Conservation (phyloP, 208 protist genomes). For the Acanthamoeba sp. region DNA sequence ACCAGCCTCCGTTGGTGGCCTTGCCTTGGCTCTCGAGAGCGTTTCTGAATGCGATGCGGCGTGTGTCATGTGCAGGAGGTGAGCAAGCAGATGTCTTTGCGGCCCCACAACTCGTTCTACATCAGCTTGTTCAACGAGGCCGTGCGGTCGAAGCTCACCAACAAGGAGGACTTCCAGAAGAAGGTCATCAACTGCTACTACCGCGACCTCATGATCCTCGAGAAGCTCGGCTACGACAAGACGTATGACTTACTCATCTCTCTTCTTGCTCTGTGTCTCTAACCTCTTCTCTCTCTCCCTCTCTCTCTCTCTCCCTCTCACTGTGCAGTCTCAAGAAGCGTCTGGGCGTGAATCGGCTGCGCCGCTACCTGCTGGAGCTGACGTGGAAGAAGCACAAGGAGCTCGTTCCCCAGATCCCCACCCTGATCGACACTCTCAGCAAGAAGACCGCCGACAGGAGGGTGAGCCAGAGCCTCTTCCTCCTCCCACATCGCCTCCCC, state of each 20-base stretch:
- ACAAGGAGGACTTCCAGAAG: conserved; percentile 39
- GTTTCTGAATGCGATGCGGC: too few relatives aligned
- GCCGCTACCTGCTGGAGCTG: conserved; percentile 35
- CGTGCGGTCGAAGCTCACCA: conserved; percentile 18
- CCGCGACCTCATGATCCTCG: conserved; percentile 41
- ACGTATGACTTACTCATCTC: not conserved
- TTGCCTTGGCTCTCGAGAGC: not conserved
- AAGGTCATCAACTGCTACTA: conserved; percentile 41
- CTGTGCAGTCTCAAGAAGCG: conserved; percentile 23
- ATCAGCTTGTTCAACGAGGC: conserved; percentile 42
- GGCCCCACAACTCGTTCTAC: conserved; percentile 59
- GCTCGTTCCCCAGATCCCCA: conserved; percentile 53
- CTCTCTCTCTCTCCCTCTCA: too few relatives aligned
- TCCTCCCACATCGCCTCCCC: too few relatives aligned
- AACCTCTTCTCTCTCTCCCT: too few relatives aligned
- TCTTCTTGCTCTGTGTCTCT: too few relatives aligned
- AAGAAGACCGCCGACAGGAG: not conserved
- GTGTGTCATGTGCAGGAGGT: too few relatives aligned
- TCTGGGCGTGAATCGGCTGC: conserved; percentile 31
- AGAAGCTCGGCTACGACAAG: conserved; percentile 69
- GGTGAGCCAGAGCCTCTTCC: too few relatives aligned
- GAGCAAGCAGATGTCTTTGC: not conserved
- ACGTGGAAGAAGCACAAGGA: conserved; percentile 68
- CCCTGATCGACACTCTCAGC: conserved; percentile 12
- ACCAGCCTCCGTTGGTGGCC: not conserved